Percentiles rank a stretch among this genome's conserved stretches.
These are phyloP conservation scores for Serendipita sp. DNA, from an alignment of 768 basidiomycete species.

Conservation along the genomic window DNA sequence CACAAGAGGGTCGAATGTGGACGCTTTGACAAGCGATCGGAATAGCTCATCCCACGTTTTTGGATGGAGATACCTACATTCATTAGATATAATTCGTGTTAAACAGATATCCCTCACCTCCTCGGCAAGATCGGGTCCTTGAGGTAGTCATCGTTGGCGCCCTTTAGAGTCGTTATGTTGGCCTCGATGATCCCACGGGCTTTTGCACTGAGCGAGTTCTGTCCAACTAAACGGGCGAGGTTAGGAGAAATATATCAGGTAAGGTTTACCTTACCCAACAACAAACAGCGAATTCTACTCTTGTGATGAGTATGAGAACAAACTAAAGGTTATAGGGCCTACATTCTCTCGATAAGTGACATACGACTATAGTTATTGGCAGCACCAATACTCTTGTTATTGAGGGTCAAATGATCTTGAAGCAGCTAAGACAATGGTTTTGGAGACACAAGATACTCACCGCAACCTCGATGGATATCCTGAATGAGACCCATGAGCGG, in stretches of 20 bases:
- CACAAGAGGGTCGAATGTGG: background rate
- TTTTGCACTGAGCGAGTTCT: background rate
- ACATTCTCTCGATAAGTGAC: background rate
- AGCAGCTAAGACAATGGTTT: background rate
- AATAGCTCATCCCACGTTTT: background rate
- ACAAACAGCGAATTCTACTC: background rate
- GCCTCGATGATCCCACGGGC: background rate
- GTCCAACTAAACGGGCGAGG: background rate
- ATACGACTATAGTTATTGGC: background rate
- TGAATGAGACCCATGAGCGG: background rate
- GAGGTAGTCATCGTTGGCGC: background rate
- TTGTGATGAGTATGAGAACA: background rate
- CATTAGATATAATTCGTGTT: background rate
- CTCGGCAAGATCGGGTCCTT: background rate
- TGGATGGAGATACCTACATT: background rate
- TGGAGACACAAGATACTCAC: background rate
- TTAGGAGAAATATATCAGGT: background rate
- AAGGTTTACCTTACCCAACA: background rate
- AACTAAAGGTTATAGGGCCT: background rate
- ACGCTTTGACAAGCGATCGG: no score
- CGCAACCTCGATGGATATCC: background rate
- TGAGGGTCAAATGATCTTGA: background rate
- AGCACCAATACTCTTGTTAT: background rate
- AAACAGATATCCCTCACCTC: background rate
- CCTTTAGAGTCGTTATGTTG: background rate